These are phyloP conservation scores for Hemerocallis citrina DNA, from an alignment of 106 monocot genomes.

Conservation along the genomic window DNA sequence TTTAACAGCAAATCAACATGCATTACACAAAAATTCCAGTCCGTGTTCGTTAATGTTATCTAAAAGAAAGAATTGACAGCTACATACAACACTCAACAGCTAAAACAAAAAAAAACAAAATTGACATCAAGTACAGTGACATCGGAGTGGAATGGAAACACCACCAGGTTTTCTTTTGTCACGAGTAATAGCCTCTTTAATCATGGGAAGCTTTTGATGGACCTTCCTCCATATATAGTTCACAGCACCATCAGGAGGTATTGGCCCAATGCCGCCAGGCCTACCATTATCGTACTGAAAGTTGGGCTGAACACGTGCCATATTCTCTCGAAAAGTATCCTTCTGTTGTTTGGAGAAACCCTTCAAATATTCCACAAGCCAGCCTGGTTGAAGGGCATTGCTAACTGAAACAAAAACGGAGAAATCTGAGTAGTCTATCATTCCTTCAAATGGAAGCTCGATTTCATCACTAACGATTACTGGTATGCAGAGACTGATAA, in stretches of 20 bases:
- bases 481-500: constrained; percentile 87
- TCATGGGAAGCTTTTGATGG: constrained; percentile 60
- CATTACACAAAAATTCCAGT: too few relatives aligned
- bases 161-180: constrained; percentile 73
- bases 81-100: too few relatives aligned
- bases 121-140: constrained; percentile 58
- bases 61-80: too few relatives aligned
- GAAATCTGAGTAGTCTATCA: constrained; percentile 76
- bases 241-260: constrained; percentile 56
- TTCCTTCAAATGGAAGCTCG: constrained; percentile 94
- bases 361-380: constrained; percentile 54
- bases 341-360: constrained; percentile 37
- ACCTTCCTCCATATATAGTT: constrained; percentile 87
- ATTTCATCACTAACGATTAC: constrained; percentile 80
- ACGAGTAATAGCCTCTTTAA: constrained; percentile 47
- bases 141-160: constrained; percentile 53
- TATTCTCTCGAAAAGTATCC: constrained; percentile 30
- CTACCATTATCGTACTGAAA: constrained; percentile 75
- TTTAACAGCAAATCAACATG: too few relatives aligned
- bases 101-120: neutral
- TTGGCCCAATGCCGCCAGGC: constrained; percentile 42
- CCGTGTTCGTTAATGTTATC: too few relatives aligned
- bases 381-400: constrained; percentile 54
- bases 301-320: constrained; percentile 52
- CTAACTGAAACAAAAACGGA: constrained; percentile 58